phyloP scores from a whole-genome alignment of 768 basidiomycete genomes.

The Chalciporus piperatus region DNA sequence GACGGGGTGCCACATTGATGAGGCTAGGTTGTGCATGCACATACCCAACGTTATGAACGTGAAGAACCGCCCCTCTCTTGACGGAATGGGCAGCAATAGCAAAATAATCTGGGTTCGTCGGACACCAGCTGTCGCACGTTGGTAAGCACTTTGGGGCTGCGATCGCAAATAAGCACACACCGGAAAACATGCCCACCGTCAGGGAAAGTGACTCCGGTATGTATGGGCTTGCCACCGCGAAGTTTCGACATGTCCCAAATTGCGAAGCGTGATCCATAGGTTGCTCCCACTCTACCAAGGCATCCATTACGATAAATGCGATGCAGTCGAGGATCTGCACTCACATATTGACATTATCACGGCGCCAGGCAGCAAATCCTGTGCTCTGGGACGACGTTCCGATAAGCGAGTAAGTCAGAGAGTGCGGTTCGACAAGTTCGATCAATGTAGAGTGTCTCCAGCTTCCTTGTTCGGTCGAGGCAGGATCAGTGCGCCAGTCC shows the following conservation, averaged over 20 bases:
- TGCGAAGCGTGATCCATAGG: conserved; percentile 67
- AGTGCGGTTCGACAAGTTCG: conserved; percentile 70
- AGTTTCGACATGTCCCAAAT: conserved; percentile 76
- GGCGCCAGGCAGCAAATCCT: conserved; percentile 68
- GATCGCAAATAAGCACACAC: conserved; percentile 32
- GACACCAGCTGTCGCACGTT: conserved; percentile 64
- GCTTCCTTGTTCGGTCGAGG: conserved; percentile 44
- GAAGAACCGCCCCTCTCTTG: conserved; percentile 51
- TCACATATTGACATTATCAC: conserved; percentile 70
- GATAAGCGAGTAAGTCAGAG: conserved; percentile 51
- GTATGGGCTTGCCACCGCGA: conserved; percentile 68
- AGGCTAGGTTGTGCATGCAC: too few species aligned
- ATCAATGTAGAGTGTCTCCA: conserved; percentile 64
- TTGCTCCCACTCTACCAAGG: conserved; percentile 62
- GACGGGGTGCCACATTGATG: too few species aligned
- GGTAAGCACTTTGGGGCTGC: background rate
- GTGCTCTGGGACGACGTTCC: conserved; percentile 46
- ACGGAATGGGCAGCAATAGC: conserved; percentile 66
- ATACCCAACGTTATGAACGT: conserved; percentile 67
- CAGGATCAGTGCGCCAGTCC: conserved; percentile 81
- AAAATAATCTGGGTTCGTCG: conserved; percentile 72
- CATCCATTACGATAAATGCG: background rate
- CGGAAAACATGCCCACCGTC: conserved; percentile 70
- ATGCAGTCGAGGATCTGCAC: conserved; percentile 21
- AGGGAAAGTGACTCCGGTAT: conserved; percentile 59